These are phyloP conservation scores for Coemansia sp. DNA, from an alignment of 192 early-diverging fungal species.

Conservation along the genomic window DNA sequence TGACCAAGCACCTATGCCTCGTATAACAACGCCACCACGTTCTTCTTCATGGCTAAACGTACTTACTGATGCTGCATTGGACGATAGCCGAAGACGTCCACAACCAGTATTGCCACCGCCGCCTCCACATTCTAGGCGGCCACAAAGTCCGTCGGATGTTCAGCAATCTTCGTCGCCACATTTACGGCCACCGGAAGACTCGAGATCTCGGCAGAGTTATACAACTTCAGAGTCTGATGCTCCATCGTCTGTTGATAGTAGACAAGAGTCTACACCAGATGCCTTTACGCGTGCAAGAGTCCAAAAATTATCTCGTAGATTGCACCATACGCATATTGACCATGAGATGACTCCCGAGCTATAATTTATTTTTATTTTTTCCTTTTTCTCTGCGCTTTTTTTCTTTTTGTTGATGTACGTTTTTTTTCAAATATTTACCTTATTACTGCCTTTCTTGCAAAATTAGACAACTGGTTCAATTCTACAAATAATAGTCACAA, in stretches of 20 bases:
- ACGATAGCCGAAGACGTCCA: neutral
- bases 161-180: neutral
- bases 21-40: neutral
- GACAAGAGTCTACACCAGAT: neutral
- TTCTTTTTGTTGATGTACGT: neutral
- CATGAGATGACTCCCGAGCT: constrained; percentile 11
- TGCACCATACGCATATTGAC: constrained; percentile 4
- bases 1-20: constrained; percentile 18
- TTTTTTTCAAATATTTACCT: neutral
- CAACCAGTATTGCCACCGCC: neutral
- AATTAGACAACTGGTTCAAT: no score
- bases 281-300: constrained; percentile 1
- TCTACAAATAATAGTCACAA: no score
- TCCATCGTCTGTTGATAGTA: neutral
- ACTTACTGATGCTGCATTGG: constrained; percentile 12
- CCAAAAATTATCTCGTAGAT: neutral
- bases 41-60: constrained; percentile 12
- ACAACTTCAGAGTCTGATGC: neutral
- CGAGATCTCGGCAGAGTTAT: neutral
- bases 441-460: neutral
- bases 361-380: neutral
- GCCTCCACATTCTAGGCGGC: neutral
- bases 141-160: neutral
- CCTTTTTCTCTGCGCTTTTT: neutral
- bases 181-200: neutral